Percentiles rank a stretch among this genome's conserved stretches.
phyloP scores from a whole-genome alignment of 257 asterid species.

The Solanum ossicruentum region DNA sequence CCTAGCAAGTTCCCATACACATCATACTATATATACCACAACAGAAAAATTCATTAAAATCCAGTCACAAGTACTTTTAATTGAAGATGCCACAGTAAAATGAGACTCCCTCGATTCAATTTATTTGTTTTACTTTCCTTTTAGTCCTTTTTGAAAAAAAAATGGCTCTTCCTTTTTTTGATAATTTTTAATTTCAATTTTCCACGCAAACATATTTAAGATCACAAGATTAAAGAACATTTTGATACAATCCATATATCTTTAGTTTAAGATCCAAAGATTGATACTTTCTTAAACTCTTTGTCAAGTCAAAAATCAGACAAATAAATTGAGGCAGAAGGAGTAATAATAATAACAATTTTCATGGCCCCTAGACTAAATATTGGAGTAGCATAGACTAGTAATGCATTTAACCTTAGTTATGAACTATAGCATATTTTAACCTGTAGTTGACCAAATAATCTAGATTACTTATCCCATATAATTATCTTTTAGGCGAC shows the following conservation, averaged over 20 bases:
- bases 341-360: not conserved
- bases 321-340: not conserved
- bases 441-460: not conserved
- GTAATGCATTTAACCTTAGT: not conserved
- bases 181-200: not conserved
- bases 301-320: too few relatives aligned
- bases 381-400: not conserved
- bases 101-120: not conserved
- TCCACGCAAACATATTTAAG: not conserved
- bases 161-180: not conserved
- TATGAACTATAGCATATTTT: not conserved
- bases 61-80: not conserved
- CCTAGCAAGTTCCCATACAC: slow-evolving; percentile 85
- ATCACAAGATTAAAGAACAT: too few relatives aligned
- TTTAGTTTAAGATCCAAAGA: not conserved
- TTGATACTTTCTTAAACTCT: too few relatives aligned
- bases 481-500: not conserved
- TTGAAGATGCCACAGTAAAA: not conserved
- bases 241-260: not conserved
- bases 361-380: not conserved
- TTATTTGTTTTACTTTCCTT: too few relatives aligned
- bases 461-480: not conserved
- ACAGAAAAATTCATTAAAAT: not conserved
- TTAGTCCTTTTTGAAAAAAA: too few relatives aligned
- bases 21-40: slow-evolving; percentile 52